Evolutionary conservation across 2,329 filamentous ascomycete species (phyloP), one percentile per base, ranked within the genome.

Genomic region (Rhinocladiella mackenziei): DNA sequence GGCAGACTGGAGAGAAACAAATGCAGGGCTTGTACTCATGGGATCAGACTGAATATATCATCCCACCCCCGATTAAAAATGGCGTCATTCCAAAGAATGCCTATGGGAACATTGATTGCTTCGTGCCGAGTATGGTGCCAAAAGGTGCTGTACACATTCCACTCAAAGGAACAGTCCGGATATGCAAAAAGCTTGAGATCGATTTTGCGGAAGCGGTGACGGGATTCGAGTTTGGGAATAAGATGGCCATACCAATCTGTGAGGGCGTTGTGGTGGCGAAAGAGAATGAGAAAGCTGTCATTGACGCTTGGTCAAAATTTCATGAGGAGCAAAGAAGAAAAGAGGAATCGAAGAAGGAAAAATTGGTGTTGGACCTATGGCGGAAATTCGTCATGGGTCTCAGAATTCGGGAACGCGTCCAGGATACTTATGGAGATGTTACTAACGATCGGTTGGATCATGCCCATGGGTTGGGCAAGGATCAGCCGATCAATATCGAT

Each of bases 31-130:
- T 98, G 0, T 98, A 88, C 65, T 81, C 85, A 41, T 71, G 76
- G 45, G 81, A 85, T 6, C 92, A 98, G 65, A 98, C 92, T 0
- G 86, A 94, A 43, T 96, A 87, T 81, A 97, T 97, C 62, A 91
- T 96, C 43, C 91, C 91, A 1, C 78, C 83, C 1, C 89, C 89
- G 0, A 94, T 96, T 43, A 65, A 79, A 48, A 77, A 95, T 57
- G 91, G 91, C 1, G 67, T 85, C 10, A 96, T 97, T 48, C 92
- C 92, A 0, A 94, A 92, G 65, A 98, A 98, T 57, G 81, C 82
- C 25, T 98, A 91, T 57, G 91, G 91, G 6, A 98, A 98, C 56
- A 97, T 98, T 50, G 92, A 98, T 62, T 80, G 95, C 42, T 98
- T 94, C 62, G 89, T 86, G 0, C 84, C 88, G 28, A 89, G 87